Evolutionary conservation across 2,329 filamentous ascomycete genomes (phyloP).

Genomic region (Microascus cirrosus): DNA sequence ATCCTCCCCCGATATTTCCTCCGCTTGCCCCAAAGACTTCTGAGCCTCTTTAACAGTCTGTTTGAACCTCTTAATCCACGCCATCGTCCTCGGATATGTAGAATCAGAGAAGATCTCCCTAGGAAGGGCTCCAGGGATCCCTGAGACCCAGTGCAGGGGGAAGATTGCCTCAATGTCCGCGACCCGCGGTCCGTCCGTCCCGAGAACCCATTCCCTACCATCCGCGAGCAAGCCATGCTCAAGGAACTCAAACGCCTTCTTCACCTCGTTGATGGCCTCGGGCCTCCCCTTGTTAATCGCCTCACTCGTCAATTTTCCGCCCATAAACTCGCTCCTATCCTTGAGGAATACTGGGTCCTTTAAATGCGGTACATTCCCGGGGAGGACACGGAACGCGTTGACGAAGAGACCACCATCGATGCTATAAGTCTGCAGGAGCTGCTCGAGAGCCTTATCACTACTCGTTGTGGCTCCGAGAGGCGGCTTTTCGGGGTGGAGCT

Average conservation of each 20-base stretch:
- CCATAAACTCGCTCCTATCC: constrained; percentile 37
- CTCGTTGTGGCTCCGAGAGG: constrained; percentile 21
- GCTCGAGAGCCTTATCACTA: constrained; percentile 34
- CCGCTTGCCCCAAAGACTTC: constrained; percentile 21
- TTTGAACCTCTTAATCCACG: constrained; percentile 54
- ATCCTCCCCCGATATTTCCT: constrained; percentile 37
- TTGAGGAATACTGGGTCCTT: constrained; percentile 46
- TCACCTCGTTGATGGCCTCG: constrained; percentile 45
- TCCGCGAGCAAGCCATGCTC: constrained; percentile 54
- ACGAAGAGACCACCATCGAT: constrained; percentile 47
- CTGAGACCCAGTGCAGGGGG: constrained; percentile 54
- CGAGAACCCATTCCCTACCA: constrained; percentile 54
- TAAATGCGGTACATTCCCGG: constrained; percentile 38
- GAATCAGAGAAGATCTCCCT: constrained; percentile 35
- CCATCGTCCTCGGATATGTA: constrained; percentile 48
- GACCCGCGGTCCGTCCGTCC: constrained; percentile 37
- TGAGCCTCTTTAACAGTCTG: constrained; percentile 30
- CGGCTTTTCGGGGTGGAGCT: constrained; percentile 33
- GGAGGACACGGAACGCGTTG: constrained; percentile 42
- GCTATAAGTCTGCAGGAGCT: constrained; percentile 43
- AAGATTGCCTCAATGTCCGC: constrained; percentile 61
- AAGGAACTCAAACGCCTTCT: constrained; percentile 41
- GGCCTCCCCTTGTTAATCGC: constrained; percentile 22
- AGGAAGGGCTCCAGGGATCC: constrained; percentile 43
- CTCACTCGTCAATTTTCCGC: constrained; percentile 13